phyloP scores from a whole-genome alignment of 2,329 filamentous ascomycete genomes.

The Sclerotinia spermophila region DNA sequence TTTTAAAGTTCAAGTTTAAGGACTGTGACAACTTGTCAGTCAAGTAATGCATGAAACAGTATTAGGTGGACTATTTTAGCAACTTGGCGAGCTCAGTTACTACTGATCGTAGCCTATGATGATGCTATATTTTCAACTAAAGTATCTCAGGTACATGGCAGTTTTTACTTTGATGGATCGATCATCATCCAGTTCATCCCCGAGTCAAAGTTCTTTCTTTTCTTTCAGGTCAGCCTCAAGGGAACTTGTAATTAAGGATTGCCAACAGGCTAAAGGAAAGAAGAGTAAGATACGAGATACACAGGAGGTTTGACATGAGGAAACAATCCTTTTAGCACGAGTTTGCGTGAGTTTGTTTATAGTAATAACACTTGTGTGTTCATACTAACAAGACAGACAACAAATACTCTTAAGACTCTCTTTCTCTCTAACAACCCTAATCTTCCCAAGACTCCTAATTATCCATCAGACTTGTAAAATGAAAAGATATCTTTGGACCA shows the following conservation, averaged over 20 bases:
- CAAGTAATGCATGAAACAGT: background rate
- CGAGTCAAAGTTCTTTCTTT: conserved; percentile 5
- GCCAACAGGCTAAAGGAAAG: background rate
- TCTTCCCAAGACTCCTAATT: background rate
- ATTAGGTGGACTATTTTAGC: background rate
- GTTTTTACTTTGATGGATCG: background rate
- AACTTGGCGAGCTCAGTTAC: background rate
- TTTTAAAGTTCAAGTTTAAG: background rate
- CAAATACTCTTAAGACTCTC: background rate
- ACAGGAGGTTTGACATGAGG: background rate
- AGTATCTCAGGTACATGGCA: background rate
- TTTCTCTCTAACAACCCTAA: background rate
- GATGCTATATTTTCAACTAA: background rate
- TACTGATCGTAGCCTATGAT: background rate
- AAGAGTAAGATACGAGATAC: background rate
- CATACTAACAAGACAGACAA: background rate
- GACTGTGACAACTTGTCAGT: background rate
- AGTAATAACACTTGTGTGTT: background rate
- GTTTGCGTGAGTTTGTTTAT: background rate
- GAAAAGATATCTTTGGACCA: background rate
- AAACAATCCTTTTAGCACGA: background rate
- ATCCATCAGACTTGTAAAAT: background rate
- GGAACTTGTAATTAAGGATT: background rate
- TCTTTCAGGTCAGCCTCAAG: background rate
- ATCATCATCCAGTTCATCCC: conserved; percentile 5